Conservation (phyloP, 352 stramenopile genomes). For the Phytophthora colocasiae region DNA sequence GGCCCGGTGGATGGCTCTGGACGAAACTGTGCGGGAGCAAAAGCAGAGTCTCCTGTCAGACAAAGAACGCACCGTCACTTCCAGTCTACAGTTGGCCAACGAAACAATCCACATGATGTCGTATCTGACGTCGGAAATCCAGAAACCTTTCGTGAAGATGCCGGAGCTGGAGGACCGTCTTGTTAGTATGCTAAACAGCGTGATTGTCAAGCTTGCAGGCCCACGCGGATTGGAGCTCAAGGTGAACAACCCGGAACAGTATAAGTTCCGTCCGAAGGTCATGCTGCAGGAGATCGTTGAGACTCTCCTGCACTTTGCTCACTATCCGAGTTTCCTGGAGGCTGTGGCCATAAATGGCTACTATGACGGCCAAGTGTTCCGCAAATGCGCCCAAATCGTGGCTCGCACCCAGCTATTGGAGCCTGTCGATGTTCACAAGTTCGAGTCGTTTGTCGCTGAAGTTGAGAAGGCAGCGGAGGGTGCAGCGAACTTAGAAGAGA, state of each 20-base stretch:
- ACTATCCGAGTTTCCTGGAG: slow-evolving; percentile 90
- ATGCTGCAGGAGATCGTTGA: slow-evolving; percentile 97
- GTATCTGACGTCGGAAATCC: slow-evolving; percentile 95
- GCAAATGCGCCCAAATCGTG: slow-evolving; percentile 75
- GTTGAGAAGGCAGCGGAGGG: slow-evolving; percentile 58
- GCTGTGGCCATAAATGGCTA: slow-evolving; percentile 92
- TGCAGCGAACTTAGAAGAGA: slow-evolving; percentile 69
- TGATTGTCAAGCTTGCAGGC: slow-evolving; percentile 96
- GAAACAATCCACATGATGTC: slow-evolving; percentile 99
- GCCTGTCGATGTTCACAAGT: slow-evolving; percentile 48
- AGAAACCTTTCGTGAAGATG: slow-evolving; percentile 93
- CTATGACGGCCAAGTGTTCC: slow-evolving; percentile 79
- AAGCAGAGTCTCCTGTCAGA: slow-evolving; percentile 88
- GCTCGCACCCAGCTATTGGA: slow-evolving; percentile 72
- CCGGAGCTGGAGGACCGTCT: slow-evolving; percentile 94
- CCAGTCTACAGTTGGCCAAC: slow-evolving; percentile 95
- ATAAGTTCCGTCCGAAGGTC: slow-evolving; percentile 98
- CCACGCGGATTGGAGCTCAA: slow-evolving; percentile 95
- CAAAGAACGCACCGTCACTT: slow-evolving; percentile 93
- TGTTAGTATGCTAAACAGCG: slow-evolving; percentile 96
- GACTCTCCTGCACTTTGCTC: slow-evolving; percentile 95
- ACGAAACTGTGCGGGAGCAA: slow-evolving; percentile 92
- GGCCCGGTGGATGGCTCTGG: slow-evolving; percentile 74
- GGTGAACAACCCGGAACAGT: slow-evolving; percentile 97
- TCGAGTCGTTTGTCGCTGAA: slow-evolving; percentile 64